Evolutionary conservation across 768 basidiomycete species (phyloP), one percentile per base, ranked within the genome.

Genomic region (Holtermannia corniformis): DNA sequence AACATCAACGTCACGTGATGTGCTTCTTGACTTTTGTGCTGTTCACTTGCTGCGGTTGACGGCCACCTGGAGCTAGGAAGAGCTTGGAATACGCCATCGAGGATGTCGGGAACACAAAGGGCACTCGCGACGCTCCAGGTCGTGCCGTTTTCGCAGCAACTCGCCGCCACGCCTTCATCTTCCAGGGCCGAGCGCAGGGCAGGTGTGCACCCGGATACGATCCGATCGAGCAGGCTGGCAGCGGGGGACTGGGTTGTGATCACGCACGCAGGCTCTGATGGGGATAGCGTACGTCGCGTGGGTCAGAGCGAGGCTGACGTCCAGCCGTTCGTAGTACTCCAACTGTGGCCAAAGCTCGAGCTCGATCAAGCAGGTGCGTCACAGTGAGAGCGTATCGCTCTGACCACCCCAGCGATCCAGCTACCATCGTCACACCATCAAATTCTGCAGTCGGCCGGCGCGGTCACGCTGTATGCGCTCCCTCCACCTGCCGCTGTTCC

Each of bases 221-320:
- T 72, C 13, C 25, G 64, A 20, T 52, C 61, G 14, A 47, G 60
- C 27, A 63, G 60, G 50, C 52, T 71, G 27, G 46, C 57, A 16
- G 71, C 70, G 1, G 71, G 71, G 16, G 67, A 68, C 28, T 71
- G 70, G 63, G 64, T 67, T 14, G 21, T 52, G 11, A 50, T 72
- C 12, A 49, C 52, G 27, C 41, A 46, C 4, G 37, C 47, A 4
- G 44, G 27, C 12, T 40, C 40, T 7, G 24, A 28, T 2, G 41
- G 28, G 13, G 50, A 27, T 11, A 26, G 41, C 23, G 32, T n/a
- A 20, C 16, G 26, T 23, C n/a, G 24, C 19, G 22, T 20, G 3
- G 3, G 20, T 21, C 10, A 23, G 21, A 26, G 5, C 7, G 22
- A 3, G 12, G 10, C 1, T 3, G 24, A 23, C 3, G n/a, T 37